Base-by-base conservation (phyloP, 495 filamentous ascomycete species). In the Aspergillus biplanus region DNA sequence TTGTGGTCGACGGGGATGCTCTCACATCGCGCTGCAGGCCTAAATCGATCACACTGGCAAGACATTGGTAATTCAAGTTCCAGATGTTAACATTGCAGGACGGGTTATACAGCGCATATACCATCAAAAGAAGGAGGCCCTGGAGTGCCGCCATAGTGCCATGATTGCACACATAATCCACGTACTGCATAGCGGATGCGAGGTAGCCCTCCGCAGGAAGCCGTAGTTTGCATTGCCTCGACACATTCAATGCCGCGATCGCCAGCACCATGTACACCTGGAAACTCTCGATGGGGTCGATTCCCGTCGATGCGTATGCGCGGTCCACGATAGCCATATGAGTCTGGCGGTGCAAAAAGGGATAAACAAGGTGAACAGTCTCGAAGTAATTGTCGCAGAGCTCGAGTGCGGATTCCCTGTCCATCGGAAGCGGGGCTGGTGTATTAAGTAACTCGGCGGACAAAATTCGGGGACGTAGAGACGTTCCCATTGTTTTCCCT, bases 241-340 rank as follows among this genome's bases (percentile, higher is more conserved):
- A 80, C 4, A 80, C 67, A 54, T 80, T 73, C n/a, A 73, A 73
- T 3, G 80, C 71, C 3, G 75, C 70, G 58, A 82, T 77, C 6
- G 80, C 78, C 3, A 82, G 56, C 8, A 82, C 80, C 77, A 82
- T 80, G 59, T 75, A 78, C 5, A 80, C 72, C 47, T 81, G 80
- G 52, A 79, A 81, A 12, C 63, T 63, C 6, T 62, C 67, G 1
- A 71, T 44, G 7, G 73, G 68, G 31, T 69, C 58, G 4, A 48
- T 58, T 18, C 56, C 63, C 8, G 66, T 59, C 3, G 58, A 58
- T 2, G 62, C 54, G 52, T 79, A 80, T 21, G 81, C 64, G 13
- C 58, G 67, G 27, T 75, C 63, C 7, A 81, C 64, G 3, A 66
- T 63, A 16, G 67, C 61, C 66, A 78, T 69, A 55, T 81, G 75